Evolutionary conservation across 176 grass and related monocot genomes (phyloP), one percentile per base, ranked within the genome.

Genomic region (Areca catechu): DNA sequence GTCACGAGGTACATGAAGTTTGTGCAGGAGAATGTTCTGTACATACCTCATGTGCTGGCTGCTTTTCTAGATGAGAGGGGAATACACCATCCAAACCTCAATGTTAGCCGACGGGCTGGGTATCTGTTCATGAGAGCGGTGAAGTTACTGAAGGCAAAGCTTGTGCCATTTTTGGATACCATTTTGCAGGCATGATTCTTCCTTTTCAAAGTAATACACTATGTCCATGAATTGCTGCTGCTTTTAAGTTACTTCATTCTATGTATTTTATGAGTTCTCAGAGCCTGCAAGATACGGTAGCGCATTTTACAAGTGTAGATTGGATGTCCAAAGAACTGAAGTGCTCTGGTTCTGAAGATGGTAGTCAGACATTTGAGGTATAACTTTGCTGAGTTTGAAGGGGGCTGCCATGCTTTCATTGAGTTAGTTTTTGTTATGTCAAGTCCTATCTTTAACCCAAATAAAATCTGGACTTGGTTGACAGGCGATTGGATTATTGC

Each of bases 341-440:
- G 24, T 57, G 61, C 48, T 60, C 87, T 75, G 77, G 76, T 79
- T 85, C 87, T 47, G 93, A 98, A 80, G 93, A 92, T 22, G 93
- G 93, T 43, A 98, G 87, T 71, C 93, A 98, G 66, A 88, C 72
- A 69, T 98, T 98, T 76, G 87, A 98, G 87, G 93, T 98, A 57
- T 51, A 20, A 7, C 62, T 63, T 71, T 27, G 21, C 63, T 67
- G 60, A 70, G 28, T 58, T 56, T 73, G 19, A 43, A 50, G 7
- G 57, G 17, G n/a, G 47, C 53, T 61, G 47, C 49, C 22, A n/a
- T 50, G 50, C 17, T 20, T 47, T 48, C 48, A 24, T 27, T 61
- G 22, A 28, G 37, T 16, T 21, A 43, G 10, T 43, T 43, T 29
- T 43, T 43, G 34, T 43, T 43, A 43, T 43, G 34, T 43, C 34